Base-by-base conservation (phyloP, 2,329 filamentous ascomycete genomes). In the Scopulariopsis brevicaulis region DNA sequence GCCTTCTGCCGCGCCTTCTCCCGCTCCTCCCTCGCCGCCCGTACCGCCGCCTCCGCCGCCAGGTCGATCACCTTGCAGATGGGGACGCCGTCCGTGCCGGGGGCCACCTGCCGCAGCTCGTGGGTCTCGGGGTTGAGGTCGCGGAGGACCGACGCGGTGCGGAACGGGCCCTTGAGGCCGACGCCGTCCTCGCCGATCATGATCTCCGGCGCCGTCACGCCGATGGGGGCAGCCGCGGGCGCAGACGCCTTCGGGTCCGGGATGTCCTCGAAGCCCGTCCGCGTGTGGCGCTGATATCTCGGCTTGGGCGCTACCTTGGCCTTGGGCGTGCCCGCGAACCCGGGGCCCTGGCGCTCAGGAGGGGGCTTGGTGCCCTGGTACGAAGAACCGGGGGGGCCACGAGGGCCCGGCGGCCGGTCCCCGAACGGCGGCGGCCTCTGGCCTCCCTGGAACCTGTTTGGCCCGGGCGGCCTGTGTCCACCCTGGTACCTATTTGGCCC, bases 11-110 rank as follows among this genome's bases (percentile, higher is more conserved):
- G 74, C 60, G 76, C 71, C 61, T 76, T 76, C 50, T 69, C 63
- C 55, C 70, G 70, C 60, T 72, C 70, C 28, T 32, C 55, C 22
- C 50, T 35, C 57, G 68, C 69, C 70, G 63, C 75, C 65, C 66
- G 75, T n/a, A 24, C 7, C 22, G 11, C 20, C 8, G n/a, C 46
- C 57, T 79, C 71, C 1, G 74, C 79, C 53, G 71, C 69, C 64
- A 84, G 85, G 68, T 83, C 77, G 34, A 89, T 68, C 53, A 96
- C 75, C 64, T 84, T 86, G 77, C 90, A 95, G 37, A 92, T 77
- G 18, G 66, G 59, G 35, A 69, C 64, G 4, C 65, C 67, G 5
- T 25, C 25, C 46, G 8, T 15, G 12, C n/a, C 25, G 43, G 74
- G 65, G 54, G 67, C 66, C 4, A 77, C 61, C 68, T 75, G 73